phyloP scores from a whole-genome alignment of 768 basidiomycete genomes.

The Jaapia argillacea region DNA sequence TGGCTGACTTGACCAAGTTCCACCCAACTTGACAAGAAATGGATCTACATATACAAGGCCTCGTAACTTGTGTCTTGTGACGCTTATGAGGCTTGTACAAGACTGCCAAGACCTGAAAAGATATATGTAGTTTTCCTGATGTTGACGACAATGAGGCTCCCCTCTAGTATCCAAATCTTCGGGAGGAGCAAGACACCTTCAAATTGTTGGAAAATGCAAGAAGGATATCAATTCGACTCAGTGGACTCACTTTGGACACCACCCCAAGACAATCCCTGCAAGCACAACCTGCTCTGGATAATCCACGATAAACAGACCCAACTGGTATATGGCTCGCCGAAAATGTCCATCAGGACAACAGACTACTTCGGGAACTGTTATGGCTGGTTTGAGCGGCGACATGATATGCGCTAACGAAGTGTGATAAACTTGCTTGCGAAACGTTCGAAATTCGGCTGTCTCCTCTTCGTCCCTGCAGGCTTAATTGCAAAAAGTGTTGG shows the following conservation, averaged over 20 bases:
- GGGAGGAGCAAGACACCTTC: slow-evolving; percentile 4
- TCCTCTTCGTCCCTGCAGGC: slow-evolving; percentile 6
- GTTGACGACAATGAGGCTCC: slow-evolving; percentile 8
- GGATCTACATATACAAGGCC: too few relatives aligned
- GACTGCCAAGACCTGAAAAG: too few relatives aligned
- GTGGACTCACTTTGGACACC: slow-evolving; percentile 14
- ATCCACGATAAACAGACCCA: slow-evolving; percentile 12
- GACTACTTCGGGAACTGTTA: slow-evolving; percentile 10
- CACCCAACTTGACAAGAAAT: too few relatives aligned
- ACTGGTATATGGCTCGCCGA: slow-evolving; percentile 10
- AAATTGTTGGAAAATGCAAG: too few relatives aligned
- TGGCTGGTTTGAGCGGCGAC: slow-evolving; percentile 5
- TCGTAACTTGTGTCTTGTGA: too few relatives aligned
- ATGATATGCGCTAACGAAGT: slow-evolving; percentile 10
- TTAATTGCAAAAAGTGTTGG: not conserved
- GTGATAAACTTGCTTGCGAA: slow-evolving; percentile 14
- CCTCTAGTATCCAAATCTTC: slow-evolving; percentile 16
- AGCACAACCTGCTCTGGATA: slow-evolving; percentile 13
- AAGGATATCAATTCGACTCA: too few relatives aligned
- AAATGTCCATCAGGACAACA: slow-evolving; percentile 13
- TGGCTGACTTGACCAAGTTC: too few relatives aligned
- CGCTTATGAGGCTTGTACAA: too few relatives aligned
- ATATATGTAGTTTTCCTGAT: too few relatives aligned
- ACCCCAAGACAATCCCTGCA: slow-evolving; percentile 8
- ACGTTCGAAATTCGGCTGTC: slow-evolving; percentile 8